Evolutionary conservation across 306 rosid species (phyloP).

Genomic region (Dalbergia oliveri): DNA sequence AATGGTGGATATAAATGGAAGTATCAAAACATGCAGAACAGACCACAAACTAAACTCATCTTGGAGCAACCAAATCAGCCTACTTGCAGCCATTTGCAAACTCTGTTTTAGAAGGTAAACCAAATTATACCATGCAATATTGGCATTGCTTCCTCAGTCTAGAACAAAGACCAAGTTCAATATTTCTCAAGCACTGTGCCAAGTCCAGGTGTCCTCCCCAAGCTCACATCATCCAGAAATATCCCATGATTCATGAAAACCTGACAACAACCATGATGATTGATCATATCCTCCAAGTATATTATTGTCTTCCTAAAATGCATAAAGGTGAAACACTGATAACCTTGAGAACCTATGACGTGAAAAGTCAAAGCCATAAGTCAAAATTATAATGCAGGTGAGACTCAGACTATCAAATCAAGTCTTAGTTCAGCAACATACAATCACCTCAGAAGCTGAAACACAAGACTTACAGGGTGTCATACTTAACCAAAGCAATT

Average conservation of each 20-base stretch:
- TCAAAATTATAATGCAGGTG: neutral
- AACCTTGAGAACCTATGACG: neutral
- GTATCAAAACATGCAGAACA: slow-evolving; percentile 9
- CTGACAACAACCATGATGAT: neutral
- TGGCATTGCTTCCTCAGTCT: neutral
- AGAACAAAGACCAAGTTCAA: neutral
- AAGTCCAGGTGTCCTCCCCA: neutral
- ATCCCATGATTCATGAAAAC: neutral
- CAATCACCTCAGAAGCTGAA: slow-evolving; percentile 27
- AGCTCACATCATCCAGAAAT: slow-evolving; percentile 24
- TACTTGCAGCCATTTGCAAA: neutral
- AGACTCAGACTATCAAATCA: neutral
- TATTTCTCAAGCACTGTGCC: neutral
- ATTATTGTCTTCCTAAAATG: neutral
- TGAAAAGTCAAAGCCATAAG: neutral
- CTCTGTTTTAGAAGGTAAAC: neutral
- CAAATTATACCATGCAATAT: neutral
- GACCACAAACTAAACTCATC: neutral
- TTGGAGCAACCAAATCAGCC: neutral
- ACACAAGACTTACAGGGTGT: neutral
- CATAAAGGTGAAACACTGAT: neutral
- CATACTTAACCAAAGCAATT: slow-evolving; percentile 6
- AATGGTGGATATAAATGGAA: neutral
- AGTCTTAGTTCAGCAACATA: neutral
- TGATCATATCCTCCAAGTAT: neutral